Evolutionary conservation across 2,329 filamentous ascomycete species (phyloP), one percentile per base, ranked within the genome.

Genomic region (Diaporthe vaccinii): DNA sequence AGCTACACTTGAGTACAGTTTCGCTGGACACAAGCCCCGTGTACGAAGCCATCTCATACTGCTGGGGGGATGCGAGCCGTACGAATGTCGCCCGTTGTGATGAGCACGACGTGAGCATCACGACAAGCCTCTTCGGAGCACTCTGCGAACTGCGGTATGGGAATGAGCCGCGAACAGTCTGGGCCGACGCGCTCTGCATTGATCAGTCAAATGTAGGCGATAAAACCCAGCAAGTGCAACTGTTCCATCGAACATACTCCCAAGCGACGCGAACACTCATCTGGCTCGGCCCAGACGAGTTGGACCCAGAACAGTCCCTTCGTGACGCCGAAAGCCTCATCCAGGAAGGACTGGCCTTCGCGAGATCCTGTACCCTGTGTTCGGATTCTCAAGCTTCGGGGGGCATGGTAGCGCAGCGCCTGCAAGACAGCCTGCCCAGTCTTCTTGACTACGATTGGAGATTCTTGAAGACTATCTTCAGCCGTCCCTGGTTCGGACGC

Each of bases 341-440:
- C 51, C 14, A 55, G 25, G 25, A 17, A 17, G n/a, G n/a, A 0
- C 51, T 28, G 4, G 25, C n/a, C 12, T 28, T 55, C 51, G 51
- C 51, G 25, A 28, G 51, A 17, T 53, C 49, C 49, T 14, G 0
- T 53, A 15, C 49, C 49, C n/a, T 25, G 12, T 1, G 0, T 22
- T 53, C 49, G 49, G 49, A 53, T 53, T 53, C 49, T 15, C 49
- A 53, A n/a, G 49, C 49, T 53, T 53, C 49, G 49, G 49, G 49
- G 8, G n/a, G 7, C 10, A n/a, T 15, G 49, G 9, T 53, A 28
- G n/a, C n/a, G n/a, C 51, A 17, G 5, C 51, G 51, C 25, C 1
- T 17, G 25, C 2, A 31, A 55, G n/a, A 7, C 12, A 15, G 6
- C 51, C 51, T 12, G 2, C 14, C 51, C 0, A 28, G 25, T 55